Evolutionary conservation across 2,329 filamentous ascomycete genomes (phyloP).

Genomic region (Clonostachys solani): DNA sequence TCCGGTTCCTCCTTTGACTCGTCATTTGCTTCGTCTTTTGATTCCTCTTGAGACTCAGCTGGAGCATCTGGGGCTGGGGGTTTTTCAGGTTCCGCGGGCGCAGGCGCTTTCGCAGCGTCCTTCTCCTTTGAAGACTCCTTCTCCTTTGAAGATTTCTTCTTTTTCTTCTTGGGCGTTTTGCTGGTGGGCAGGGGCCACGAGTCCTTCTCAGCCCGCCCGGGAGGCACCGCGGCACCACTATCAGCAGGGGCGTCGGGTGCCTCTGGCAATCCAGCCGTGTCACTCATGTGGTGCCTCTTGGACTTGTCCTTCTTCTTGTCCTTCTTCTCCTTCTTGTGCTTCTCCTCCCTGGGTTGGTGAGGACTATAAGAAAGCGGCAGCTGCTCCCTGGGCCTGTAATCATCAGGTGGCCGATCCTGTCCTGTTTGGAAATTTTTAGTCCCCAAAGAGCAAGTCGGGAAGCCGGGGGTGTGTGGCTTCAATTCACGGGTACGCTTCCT

Average conservation of each 20-base stretch:
- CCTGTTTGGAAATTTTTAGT: too few species aligned
- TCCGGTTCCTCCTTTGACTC: not conserved
- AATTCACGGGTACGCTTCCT: not conserved
- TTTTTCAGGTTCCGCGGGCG: not conserved
- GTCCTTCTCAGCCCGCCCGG: too few species aligned
- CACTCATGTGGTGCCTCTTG: too few species aligned
- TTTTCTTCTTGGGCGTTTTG: not conserved
- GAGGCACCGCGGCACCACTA: too few species aligned
- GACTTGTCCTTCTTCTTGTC: conserved; percentile 8
- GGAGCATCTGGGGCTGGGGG: too few species aligned
- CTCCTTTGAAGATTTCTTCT: conserved; percentile 8
- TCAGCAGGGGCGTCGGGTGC: too few species aligned
- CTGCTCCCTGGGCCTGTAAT: conserved; percentile 1
- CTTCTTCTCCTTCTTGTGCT: conserved; percentile 3
- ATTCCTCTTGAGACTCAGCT: too few species aligned
- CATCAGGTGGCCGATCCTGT: not conserved
- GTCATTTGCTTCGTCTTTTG: too few species aligned
- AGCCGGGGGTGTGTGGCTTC: too few species aligned
- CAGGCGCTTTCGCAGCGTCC: not conserved
- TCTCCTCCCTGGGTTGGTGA: not conserved
- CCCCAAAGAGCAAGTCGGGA: too few species aligned
- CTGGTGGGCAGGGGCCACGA: too few species aligned
- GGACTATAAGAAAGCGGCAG: not conserved
- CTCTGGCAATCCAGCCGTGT: too few species aligned
- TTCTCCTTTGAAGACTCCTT: conserved; percentile 8